phyloP scores from a whole-genome alignment of 805 yeast genomes.

The Saccharomycopsis babjevae region DNA sequence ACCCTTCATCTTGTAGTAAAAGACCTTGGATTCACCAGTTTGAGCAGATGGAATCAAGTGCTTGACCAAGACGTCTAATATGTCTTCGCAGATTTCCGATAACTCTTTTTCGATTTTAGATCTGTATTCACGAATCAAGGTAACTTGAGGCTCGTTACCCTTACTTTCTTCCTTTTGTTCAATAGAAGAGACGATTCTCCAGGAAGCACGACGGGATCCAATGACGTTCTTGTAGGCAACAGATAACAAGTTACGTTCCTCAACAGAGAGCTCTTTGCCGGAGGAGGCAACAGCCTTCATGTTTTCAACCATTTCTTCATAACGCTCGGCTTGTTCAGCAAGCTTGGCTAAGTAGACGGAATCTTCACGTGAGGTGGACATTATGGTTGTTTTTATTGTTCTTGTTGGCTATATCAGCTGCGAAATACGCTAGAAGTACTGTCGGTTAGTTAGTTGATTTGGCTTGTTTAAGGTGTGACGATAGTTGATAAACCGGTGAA shows the following conservation, averaged over 20 bases:
- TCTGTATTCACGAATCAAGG: conserved; percentile 88
- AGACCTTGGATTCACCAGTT: conserved; percentile 95
- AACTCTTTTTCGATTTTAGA: conserved; percentile 89
- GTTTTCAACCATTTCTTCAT: conserved; percentile 98
- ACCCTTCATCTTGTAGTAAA: conserved; percentile 99
- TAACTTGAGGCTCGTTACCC: conserved; percentile 85
- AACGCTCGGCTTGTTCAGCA: conserved; percentile 99
- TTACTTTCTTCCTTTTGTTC: conserved; percentile 97
- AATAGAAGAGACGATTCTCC: conserved; percentile 97
- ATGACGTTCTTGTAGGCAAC: conserved; percentile 98
- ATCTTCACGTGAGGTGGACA: conserved; percentile 91
- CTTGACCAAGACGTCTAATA: conserved; percentile 74
- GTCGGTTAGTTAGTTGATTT: neutral
- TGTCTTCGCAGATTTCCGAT: conserved; percentile 88
- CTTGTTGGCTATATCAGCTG: neutral
- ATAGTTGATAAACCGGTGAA: neutral
- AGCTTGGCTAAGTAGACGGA: conserved; percentile 95
- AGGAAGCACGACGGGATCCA: conserved; percentile 98
- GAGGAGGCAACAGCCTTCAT: conserved; percentile 96
- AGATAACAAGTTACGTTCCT: conserved; percentile 93
- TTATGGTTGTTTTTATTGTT: conserved; percentile 22
- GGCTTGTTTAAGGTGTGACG: neutral
- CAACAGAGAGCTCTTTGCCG: conserved; percentile 91
- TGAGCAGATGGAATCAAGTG: conserved; percentile 91
- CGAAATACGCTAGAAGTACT: neutral